Base-by-base conservation (phyloP, 495 filamentous ascomycete genomes). In the Penicillium nucicola region DNA sequence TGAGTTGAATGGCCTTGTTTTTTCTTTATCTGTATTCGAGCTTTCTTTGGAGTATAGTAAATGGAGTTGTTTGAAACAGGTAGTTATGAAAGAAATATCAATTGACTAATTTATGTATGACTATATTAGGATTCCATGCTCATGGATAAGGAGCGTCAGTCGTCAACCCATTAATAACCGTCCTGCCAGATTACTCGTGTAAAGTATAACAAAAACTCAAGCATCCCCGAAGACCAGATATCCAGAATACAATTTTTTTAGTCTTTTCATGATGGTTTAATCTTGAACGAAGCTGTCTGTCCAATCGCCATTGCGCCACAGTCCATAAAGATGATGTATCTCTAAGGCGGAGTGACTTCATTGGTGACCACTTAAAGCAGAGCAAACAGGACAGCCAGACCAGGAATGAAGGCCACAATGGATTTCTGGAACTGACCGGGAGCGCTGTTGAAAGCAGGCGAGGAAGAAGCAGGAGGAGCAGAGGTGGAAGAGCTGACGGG, bases 381-480 rank as follows among this genome's bases (percentile, higher is more conserved):
- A 25, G 51, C 51, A 34, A 55, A 31, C 11, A 56, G 31, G 25
- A 60, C 22, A 15, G 49, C 59, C 0, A 65, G 17, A n/a, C 50
- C 54, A 12, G 62, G 62, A 6, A 65, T 23, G 6, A 65, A n/a
- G 12, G 51, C 59, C 8, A 40, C 43, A 17, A 62, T 11, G 1
- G 59, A 58, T 20, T 44, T 60, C 45, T 65, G 45, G 51, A 51
- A 57, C 34, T 58, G 58, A 43, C 56, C 42, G 3, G 62, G 46
- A 28, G 59, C 62, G 11, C 43, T 52, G 39, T 63, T 65, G 42
- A 55, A 65, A 4, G 22, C 41, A 32, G 62, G 56, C 0, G 38
- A 52, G 20, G 50, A 50, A 19, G 57, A 36, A 45, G 53, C 47
- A 22, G 56, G 30, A 15, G 52, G 52, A 4, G 43, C 52, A 5